phyloP scores from a whole-genome alignment of 2,329 filamentous ascomycete species.

The Neonectria faginata region DNA sequence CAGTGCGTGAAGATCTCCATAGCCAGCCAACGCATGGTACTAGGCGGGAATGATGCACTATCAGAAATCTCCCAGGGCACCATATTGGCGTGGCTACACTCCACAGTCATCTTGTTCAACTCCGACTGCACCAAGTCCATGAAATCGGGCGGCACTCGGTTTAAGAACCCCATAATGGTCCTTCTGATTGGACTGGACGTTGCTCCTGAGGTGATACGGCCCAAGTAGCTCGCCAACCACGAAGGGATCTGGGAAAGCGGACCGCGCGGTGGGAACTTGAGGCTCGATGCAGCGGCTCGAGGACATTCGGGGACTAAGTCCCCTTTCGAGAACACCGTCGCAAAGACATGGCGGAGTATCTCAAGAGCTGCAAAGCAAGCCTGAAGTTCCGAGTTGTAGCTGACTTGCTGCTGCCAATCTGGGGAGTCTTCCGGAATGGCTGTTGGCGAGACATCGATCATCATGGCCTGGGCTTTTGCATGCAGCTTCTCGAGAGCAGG shows the following conservation, averaged over 20 bases:
- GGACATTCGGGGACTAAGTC: neutral
- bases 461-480: slow-evolving; percentile 7
- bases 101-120: slow-evolving; percentile 38
- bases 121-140: slow-evolving; percentile 51
- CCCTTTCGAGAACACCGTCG: slow-evolving; percentile 17
- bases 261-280: neutral
- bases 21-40: slow-evolving; percentile 42
- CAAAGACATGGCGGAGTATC: slow-evolving; percentile 26
- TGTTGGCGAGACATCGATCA: neutral
- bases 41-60: neutral
- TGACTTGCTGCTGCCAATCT: neutral
- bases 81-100: neutral
- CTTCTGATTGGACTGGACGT: slow-evolving; percentile 50
- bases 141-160: slow-evolving; percentile 51
- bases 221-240: slow-evolving; percentile 36
- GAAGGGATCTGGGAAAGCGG: slow-evolving; percentile 31
- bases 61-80: neutral
- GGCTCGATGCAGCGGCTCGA: neutral
- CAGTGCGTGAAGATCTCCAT: slow-evolving; percentile 55
- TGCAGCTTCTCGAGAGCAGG: slow-evolving; percentile 25
- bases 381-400: slow-evolving; percentile 7
- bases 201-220: slow-evolving; percentile 41
- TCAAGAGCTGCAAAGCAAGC: slow-evolving; percentile 29
- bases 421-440: neutral
- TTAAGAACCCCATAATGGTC: slow-evolving; percentile 55